Evolutionary conservation across 805 yeast genomes (phyloP).

Genomic region (Myxozyma geophila): DNA sequence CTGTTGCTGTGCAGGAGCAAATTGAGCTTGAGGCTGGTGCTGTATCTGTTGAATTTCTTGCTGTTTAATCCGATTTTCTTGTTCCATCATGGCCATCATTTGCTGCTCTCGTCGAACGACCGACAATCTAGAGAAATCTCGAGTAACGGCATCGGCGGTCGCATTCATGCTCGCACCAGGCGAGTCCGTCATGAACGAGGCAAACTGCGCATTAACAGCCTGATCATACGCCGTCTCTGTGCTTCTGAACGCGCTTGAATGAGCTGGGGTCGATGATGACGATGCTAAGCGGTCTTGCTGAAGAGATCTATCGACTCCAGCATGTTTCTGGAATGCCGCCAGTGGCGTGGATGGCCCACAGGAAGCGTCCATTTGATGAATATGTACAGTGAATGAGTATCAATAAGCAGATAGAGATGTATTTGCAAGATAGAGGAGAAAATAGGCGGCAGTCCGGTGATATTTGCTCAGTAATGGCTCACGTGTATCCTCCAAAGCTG

Average conservation of each 20-base stretch:
- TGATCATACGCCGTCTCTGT: constrained; percentile 1
- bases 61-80: not conserved
- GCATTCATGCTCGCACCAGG: not conserved
- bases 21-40: not conserved
- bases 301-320: constrained; percentile 26
- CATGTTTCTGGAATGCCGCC: constrained; percentile 24
- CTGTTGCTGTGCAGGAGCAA: constrained; percentile 1
- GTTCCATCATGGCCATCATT: not conserved
- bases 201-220: constrained; percentile 14
- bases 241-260: constrained; percentile 6
- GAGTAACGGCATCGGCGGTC: constrained; percentile 1
- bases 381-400: not conserved
- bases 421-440: too few relatives aligned
- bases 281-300: constrained; percentile 26
- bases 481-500: too few relatives aligned
- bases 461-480: not conserved
- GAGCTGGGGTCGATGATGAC: constrained; percentile 5
- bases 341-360: constrained; percentile 37
- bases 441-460: not conserved
- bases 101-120: constrained; percentile 18
- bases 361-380: constrained; percentile 22
- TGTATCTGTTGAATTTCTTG: not conserved
- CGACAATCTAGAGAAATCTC: constrained; percentile 15
- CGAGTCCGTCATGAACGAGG: constrained; percentile 9
- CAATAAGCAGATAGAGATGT: not conserved